A percentile compares a stretch with the other conserved stretches of the same genome.
Evolutionary conservation across 441 rosid genomes (phyloP).

Genomic region (Brassica hybrid): DNA sequence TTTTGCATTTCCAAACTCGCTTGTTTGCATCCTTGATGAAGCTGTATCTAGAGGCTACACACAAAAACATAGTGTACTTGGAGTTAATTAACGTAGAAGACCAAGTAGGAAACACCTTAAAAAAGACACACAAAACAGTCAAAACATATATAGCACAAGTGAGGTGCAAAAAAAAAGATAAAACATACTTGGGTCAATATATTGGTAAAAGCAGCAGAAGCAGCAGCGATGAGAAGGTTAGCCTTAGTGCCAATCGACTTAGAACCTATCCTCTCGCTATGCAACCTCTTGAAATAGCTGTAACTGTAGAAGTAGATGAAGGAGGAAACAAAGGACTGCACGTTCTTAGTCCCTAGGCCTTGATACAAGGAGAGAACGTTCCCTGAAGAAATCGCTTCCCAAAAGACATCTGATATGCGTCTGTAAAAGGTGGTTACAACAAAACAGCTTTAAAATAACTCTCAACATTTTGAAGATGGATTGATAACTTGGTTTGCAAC

Average conservation of each 20-base stretch:
- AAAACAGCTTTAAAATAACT: constrained; percentile 13
- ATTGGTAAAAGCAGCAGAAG: constrained; percentile 87
- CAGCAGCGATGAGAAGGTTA: constrained; percentile 79
- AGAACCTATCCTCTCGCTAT: constrained; percentile 70
- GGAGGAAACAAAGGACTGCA: constrained; percentile 80
- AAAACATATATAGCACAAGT: not conserved
- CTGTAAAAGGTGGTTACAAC: constrained; percentile 52
- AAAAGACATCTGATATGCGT: constrained; percentile 78
- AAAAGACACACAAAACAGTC: too few relatives aligned
- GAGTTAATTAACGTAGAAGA: not conserved
- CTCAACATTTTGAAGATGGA: too few relatives aligned
- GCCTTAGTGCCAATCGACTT: constrained; percentile 71
- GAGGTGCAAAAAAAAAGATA: not conserved
- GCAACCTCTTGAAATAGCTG: constrained; percentile 80
- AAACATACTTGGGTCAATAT: constrained; percentile 63
- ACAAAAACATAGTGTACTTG: too few relatives aligned
- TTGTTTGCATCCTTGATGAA: constrained; percentile 91
- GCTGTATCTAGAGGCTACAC: constrained; percentile 92
- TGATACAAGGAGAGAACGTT: constrained; percentile 83
- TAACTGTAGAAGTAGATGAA: constrained; percentile 87
- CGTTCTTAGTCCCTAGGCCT: constrained; percentile 92
- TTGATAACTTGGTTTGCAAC: too few relatives aligned
- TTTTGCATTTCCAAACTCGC: constrained; percentile 82
- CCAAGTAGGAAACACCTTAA: not conserved
- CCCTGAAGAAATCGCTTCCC: constrained; percentile 81